Percentiles rank a stretch among this genome's conserved stretches.
These are phyloP conservation scores for Flaveria brownii DNA, from an alignment of 129 eudicot species.

Conservation along the genomic window DNA sequence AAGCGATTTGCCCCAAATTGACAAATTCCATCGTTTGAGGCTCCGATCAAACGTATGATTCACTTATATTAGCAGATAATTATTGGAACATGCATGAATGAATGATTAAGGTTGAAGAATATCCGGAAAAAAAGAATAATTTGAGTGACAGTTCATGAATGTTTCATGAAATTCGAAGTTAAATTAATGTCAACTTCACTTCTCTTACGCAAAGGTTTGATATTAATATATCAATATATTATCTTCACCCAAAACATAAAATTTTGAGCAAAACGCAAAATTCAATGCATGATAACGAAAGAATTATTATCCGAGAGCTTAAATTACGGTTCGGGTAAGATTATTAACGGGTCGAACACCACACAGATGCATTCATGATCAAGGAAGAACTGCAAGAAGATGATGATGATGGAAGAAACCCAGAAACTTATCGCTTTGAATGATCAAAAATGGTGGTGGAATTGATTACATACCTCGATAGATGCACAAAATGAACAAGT, in stretches of 20 bases:
- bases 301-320: not conserved
- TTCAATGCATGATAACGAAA: constrained; percentile 16
- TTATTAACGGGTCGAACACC: too few species aligned
- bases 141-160: constrained; percentile 29
- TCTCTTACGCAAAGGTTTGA: constrained; percentile 32
- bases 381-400: not conserved
- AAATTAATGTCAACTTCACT: constrained; percentile 32
- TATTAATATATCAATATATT: not conserved
- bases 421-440: not conserved
- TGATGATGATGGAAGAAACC: not conserved
- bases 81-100: constrained; percentile 27
- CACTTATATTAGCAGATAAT: constrained; percentile 18
- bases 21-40: not conserved
- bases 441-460: not conserved
- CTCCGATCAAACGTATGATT: constrained; percentile 18
- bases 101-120: constrained; percentile 11
- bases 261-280: constrained; percentile 25
- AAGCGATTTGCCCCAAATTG: not conserved
- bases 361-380: not conserved
- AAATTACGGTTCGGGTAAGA: not conserved
- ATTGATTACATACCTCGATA: constrained; percentile 21
- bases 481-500: not conserved
- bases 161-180: constrained; percentile 28
- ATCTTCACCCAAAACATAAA: constrained; percentile 24
- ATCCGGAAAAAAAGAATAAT: constrained; percentile 20